Percentiles rank a stretch among this genome's conserved stretches.
These are phyloP conservation scores for Salix purpurea DNA, from an alignment of 345 rosid genomes.

Conservation along the genomic window DNA sequence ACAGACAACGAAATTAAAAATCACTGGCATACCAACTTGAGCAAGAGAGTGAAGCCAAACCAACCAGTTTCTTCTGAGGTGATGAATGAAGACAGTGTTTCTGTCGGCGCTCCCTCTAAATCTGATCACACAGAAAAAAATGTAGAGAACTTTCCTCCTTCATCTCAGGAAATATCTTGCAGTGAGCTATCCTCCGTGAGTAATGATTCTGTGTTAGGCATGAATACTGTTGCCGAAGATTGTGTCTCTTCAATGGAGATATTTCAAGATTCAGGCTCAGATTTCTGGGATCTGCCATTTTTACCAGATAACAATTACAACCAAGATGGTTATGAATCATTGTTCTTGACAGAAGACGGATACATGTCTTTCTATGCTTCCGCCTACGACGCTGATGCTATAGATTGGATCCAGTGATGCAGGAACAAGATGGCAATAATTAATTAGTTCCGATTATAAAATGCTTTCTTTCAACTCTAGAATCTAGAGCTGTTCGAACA, in stretches of 20 bases:
- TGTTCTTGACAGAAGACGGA: background rate
- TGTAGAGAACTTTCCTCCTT: conserved; percentile 15
- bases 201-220: background rate
- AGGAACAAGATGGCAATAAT: background rate
- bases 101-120: background rate
- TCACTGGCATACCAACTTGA: conserved; percentile 32
- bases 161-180: conserved; percentile 14
- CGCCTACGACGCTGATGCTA: background rate
- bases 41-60: conserved; percentile 15
- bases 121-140: background rate
- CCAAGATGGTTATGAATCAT: background rate
- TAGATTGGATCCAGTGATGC: conserved; percentile 14
- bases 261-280: background rate
- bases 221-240: background rate
- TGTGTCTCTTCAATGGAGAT: background rate
- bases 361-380: background rate
- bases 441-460: background rate
- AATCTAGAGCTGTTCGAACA: background rate
- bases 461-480: background rate
- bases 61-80: background rate
- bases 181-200: background rate
- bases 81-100: conserved; percentile 12
- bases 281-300: conserved; percentile 21
- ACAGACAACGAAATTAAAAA: conserved; percentile 41
- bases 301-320: background rate